Evolutionary conservation across 2,329 filamentous ascomycete species (phyloP).

Genomic region (Beauveria brongniartii): DNA sequence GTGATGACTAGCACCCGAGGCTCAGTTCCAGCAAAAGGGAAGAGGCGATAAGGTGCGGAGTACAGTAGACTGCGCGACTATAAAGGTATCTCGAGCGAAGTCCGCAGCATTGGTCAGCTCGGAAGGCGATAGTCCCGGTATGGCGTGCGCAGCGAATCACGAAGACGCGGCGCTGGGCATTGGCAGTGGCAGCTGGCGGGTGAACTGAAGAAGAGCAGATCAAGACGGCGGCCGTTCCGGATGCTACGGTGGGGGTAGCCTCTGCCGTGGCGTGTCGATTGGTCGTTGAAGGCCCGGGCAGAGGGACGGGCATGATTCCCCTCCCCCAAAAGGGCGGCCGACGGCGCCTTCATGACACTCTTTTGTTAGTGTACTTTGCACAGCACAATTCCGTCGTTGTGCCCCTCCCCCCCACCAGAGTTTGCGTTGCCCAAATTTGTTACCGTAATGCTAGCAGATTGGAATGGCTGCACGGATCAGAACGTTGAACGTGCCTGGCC

Average conservation of each 20-base stretch:
- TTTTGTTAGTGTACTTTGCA: constrained; percentile 2
- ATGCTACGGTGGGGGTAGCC: constrained; percentile 17
- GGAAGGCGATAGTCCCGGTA: background rate
- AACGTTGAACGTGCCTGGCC: constrained; percentile 9
- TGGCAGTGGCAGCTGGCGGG: background rate
- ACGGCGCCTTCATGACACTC: background rate
- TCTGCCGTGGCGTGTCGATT: constrained; percentile 18
- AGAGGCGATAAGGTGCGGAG: background rate
- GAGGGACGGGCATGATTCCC: background rate
- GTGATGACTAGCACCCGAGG: background rate
- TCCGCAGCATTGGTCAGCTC: background rate
- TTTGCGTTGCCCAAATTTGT: background rate
- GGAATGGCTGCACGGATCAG: constrained; percentile 6
- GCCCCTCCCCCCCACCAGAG: background rate
- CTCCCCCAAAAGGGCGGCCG: background rate
- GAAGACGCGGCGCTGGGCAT: background rate
- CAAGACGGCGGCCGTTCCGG: constrained; percentile 21
- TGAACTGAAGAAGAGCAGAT: constrained; percentile 10
- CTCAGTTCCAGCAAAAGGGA: background rate
- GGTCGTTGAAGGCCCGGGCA: background rate
- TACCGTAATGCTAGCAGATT: constrained; percentile 5
- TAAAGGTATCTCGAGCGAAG: background rate
- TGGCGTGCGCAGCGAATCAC: background rate
- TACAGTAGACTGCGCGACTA: background rate
- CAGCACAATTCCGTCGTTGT: background rate